Evolutionary conservation across 768 basidiomycete genomes (phyloP).

Genomic region (Termitomyces sp.): DNA sequence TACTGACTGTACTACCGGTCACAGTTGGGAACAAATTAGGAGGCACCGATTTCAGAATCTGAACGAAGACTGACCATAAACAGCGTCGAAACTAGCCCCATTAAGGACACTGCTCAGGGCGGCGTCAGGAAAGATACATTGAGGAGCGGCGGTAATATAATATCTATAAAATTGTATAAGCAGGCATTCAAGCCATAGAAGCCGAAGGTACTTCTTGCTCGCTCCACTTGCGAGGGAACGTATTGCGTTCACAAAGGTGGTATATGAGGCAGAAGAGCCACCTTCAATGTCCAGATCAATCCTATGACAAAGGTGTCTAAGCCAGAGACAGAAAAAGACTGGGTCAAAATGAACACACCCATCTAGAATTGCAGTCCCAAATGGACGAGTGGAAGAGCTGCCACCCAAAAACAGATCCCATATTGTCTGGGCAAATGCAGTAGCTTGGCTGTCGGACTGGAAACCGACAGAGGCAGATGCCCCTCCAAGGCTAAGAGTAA

Average conservation of each 20-base stretch:
- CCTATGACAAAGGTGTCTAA: slow-evolving; percentile 19
- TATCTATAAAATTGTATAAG: slow-evolving; percentile 33
- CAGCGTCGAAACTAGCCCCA: slow-evolving; percentile 59
- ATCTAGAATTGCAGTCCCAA: slow-evolving; percentile 66
- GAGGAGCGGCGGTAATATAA: slow-evolving; percentile 61
- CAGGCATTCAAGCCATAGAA: not conserved
- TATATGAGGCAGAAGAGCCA: slow-evolving; percentile 46
- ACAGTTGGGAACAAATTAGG: not conserved
- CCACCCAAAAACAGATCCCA: slow-evolving; percentile 71
- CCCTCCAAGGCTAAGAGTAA: slow-evolving; percentile 56
- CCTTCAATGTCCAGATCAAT: slow-evolving; percentile 75
- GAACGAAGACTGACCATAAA: slow-evolving; percentile 41
- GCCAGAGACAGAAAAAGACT: not conserved
- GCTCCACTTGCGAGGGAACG: slow-evolving; percentile 44
- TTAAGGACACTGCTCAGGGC: slow-evolving; percentile 56
- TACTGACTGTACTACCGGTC: slow-evolving; percentile 29
- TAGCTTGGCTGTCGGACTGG: slow-evolving; percentile 49
- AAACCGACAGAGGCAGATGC: slow-evolving; percentile 61
- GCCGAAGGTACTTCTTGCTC: slow-evolving; percentile 41
- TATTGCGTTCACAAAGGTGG: slow-evolving; percentile 51
- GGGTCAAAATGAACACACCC: slow-evolving; percentile 37
- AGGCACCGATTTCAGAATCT: not conserved
- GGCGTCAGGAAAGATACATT: slow-evolving; percentile 67
- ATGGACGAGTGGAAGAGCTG: slow-evolving; percentile 54
- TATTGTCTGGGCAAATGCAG: slow-evolving; percentile 56